A percentile compares a stretch with the other conserved stretches of the same genome.
Conservation (phyloP, 2,329 filamentous ascomycete species). For the Cercospora sp. region DNA sequence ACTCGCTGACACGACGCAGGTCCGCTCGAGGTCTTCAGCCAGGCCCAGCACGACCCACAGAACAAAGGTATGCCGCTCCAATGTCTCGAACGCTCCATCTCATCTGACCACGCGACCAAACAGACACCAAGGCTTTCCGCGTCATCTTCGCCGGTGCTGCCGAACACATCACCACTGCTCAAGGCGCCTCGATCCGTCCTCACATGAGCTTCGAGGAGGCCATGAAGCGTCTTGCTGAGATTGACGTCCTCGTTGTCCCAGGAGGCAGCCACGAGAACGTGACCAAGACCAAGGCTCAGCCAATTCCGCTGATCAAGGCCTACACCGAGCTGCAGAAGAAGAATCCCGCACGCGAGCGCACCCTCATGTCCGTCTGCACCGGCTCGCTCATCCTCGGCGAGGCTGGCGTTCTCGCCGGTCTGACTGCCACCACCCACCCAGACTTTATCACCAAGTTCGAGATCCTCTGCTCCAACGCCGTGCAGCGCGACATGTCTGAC, state of each 20-base stretch:
- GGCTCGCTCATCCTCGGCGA: conserved; percentile 76
- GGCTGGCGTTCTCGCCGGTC: conserved; percentile 73
- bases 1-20: conserved; percentile 50
- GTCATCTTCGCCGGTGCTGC: conserved; percentile 52
- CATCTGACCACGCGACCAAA: conserved; percentile 31
- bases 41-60: conserved; percentile 56
- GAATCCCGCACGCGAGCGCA: conserved; percentile 77
- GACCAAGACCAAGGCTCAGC: conserved; percentile 67
- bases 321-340: conserved; percentile 79
- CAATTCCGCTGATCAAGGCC: conserved; percentile 70
- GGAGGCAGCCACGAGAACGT: conserved; percentile 68
- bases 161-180: conserved; percentile 53
- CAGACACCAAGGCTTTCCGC: conserved; percentile 55
- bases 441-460: conserved; percentile 79
- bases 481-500: conserved; percentile 68
- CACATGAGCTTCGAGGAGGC: conserved; percentile 80
- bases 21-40: conserved; percentile 59
- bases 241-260: conserved; percentile 76
- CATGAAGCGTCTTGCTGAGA: conserved; percentile 69
- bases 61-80: conserved; percentile 41
- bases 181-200: conserved; percentile 70
- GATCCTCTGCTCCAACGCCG: conserved; percentile 74
- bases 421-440: conserved; percentile 80
- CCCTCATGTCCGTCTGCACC: conserved; percentile 76
- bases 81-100: not conserved